Percentiles rank a stretch among this genome's conserved stretches.
Conservation (phyloP, 2,329 filamentous ascomycete genomes). For the Beauveria sp. region DNA sequence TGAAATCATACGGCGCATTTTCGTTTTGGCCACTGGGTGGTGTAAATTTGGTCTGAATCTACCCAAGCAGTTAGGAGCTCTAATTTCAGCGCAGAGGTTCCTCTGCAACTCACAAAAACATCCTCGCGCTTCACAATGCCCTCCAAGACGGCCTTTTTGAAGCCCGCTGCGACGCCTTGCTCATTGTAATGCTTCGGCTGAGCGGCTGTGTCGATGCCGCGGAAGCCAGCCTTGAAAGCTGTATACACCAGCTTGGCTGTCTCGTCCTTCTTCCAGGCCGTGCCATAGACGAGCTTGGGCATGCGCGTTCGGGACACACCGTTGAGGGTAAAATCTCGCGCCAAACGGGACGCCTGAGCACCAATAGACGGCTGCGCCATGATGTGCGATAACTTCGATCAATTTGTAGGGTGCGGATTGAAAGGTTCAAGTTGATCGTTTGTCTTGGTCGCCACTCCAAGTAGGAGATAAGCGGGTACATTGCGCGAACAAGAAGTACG, state of each 20-base stretch:
- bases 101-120: constrained; percentile 45
- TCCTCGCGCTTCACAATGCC: constrained; percentile 49
- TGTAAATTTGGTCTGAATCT: constrained; percentile 83
- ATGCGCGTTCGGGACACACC: constrained; percentile 28
- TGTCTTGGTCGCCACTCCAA: background rate
- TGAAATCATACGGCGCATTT: constrained; percentile 53
- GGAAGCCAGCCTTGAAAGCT: constrained; percentile 62
- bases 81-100: background rate
- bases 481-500: background rate
- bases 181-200: constrained; percentile 76
- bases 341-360: constrained; percentile 23
- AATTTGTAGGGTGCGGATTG: background rate
- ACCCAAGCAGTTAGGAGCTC: background rate
- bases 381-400: background rate
- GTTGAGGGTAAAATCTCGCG: constrained; percentile 26
- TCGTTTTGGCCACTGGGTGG: constrained; percentile 54
- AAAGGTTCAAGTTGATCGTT: background rate
- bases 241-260: constrained; percentile 60
- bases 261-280: constrained; percentile 73
- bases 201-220: constrained; percentile 68
- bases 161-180: constrained; percentile 57
- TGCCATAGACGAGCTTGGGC: constrained; percentile 63
- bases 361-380: constrained; percentile 17
- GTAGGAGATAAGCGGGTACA: background rate
- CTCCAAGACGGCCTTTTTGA: constrained; percentile 52